Conservation (phyloP, 768 basidiomycete genomes). For the Lentinula lateritia region DNA sequence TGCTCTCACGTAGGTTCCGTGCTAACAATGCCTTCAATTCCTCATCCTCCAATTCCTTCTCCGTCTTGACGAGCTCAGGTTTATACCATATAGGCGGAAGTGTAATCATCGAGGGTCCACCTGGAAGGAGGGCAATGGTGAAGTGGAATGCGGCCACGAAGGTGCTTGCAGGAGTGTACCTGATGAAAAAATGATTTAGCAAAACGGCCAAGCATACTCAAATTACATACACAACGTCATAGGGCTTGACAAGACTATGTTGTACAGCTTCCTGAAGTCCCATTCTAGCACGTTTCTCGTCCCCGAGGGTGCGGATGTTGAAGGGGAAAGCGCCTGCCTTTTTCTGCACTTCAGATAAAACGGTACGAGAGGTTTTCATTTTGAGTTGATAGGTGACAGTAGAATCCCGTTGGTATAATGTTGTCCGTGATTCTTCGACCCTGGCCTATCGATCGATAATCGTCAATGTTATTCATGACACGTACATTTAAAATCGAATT, state of each 20-base stretch:
- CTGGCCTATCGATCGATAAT: slow-evolving; percentile 55
- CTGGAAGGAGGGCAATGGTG: slow-evolving; percentile 89
- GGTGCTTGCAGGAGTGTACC: slow-evolving; percentile 77
- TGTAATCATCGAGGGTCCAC: slow-evolving; percentile 83
- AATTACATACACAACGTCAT: slow-evolving; percentile 78
- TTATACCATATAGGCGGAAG: slow-evolving; percentile 92
- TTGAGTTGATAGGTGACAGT: slow-evolving; percentile 91
- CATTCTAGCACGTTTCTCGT: slow-evolving; percentile 93
- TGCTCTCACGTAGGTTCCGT: slow-evolving; percentile 78
- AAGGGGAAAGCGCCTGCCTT: slow-evolving; percentile 98
- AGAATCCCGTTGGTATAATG: slow-evolving; percentile 87
- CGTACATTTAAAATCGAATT: slow-evolving; percentile 10
- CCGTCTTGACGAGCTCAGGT: slow-evolving; percentile 83
- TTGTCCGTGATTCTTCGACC: slow-evolving; percentile 82
- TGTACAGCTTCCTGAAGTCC: slow-evolving; percentile 95
- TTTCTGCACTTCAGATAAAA: slow-evolving; percentile 96
- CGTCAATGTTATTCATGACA: slow-evolving; percentile 1
- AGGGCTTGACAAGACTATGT: slow-evolving; percentile 89
- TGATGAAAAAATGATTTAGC: slow-evolving; percentile 19
- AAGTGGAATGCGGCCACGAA: slow-evolving; percentile 96
- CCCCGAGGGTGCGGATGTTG: slow-evolving; percentile 89
- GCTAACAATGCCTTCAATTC: slow-evolving; percentile 76
- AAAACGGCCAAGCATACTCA: not conserved
- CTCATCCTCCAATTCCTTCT: slow-evolving; percentile 85
- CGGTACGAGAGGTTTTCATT: slow-evolving; percentile 94